Evolutionary conservation across 2,329 filamentous ascomycete genomes (phyloP).

Genomic region (Aspergillus sp.): DNA sequence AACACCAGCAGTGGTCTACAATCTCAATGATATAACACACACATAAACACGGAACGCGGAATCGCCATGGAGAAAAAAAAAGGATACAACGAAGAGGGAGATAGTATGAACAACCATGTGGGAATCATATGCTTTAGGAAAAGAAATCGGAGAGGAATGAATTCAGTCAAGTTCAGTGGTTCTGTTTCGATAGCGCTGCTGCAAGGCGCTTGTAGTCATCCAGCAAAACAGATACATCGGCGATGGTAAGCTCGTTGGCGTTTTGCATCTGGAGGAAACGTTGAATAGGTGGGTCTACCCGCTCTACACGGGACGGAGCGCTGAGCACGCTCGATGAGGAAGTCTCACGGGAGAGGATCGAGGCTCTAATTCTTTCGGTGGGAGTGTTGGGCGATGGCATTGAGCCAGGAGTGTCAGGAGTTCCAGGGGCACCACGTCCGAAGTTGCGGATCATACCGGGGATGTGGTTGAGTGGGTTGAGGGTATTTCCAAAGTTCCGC

Average conservation of each 20-base stretch:
- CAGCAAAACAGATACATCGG: conserved; percentile 72
- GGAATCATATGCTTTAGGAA: background rate
- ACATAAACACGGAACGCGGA: background rate
- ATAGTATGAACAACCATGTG: background rate
- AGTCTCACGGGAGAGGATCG: conserved; percentile 23
- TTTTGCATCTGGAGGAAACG: conserved; percentile 73
- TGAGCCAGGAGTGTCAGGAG: conserved; percentile 46
- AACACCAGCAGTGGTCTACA: conserved; percentile 24
- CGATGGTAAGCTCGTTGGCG: conserved; percentile 68
- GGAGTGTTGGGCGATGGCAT: conserved; percentile 38
- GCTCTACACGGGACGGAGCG: conserved; percentile 41
- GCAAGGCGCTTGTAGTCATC: conserved; percentile 75
- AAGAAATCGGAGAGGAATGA: background rate
- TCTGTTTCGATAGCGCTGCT: conserved; percentile 59
- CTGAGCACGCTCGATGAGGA: conserved; percentile 8
- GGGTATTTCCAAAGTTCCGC: conserved; percentile 73
- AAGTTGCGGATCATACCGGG: conserved; percentile 78
- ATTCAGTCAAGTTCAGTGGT: conserved; percentile 18
- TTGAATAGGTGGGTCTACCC: conserved; percentile 63
- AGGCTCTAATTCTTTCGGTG: conserved; percentile 41
- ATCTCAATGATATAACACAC: conserved; percentile 6
- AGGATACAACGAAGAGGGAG: background rate
- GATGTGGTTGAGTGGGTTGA: conserved; percentile 81
- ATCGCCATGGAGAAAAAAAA: background rate
- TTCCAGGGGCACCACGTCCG: conserved; percentile 52